Percentiles rank a stretch among this genome's conserved stretches.
These are phyloP conservation scores for Narthecium ossifragum DNA, from an alignment of 106 monocot genomes.

Conservation along the genomic window DNA sequence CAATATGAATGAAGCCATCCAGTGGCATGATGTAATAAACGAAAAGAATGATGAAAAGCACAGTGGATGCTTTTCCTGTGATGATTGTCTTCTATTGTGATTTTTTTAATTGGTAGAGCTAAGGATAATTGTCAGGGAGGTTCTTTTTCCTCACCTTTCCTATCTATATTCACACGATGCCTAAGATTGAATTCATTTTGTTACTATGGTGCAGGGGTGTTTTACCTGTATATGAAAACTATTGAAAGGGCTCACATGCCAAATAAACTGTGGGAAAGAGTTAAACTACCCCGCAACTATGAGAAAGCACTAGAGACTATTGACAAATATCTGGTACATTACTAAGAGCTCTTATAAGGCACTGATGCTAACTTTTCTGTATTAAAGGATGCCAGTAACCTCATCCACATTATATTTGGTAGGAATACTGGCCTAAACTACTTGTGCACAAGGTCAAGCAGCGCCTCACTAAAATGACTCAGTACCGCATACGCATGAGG, in stretches of 20 bases:
- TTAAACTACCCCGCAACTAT: conserved; percentile 90
- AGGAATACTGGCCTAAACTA: conserved; percentile 96
- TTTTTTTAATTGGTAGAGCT: no score
- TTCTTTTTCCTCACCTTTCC: no score
- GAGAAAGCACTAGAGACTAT: conserved; percentile 90
- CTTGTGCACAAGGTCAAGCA: conserved; percentile 97
- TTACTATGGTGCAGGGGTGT: conserved; percentile 60
- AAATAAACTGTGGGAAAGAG: conserved; percentile 88
- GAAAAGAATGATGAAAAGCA: no score
- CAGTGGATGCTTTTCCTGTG: no score
- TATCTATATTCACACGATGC: no score
- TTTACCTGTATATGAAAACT: conserved; percentile 93
- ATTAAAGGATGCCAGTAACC: no score
- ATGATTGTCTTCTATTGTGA: no score
- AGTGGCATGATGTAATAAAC: no score
- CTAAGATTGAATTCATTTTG: neutral
- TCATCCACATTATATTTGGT: conserved; percentile 7
- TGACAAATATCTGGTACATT: conserved; percentile 71
- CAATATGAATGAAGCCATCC: no score
- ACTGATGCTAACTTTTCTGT: no score
- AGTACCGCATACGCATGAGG: conserved; percentile 88
- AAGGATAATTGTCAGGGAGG: no score
- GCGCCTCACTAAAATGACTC: conserved; percentile 97
- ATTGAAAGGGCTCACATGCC: conserved; percentile 97
- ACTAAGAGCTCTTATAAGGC: no score